These are phyloP conservation scores for Antonospora locustae DNA, from an alignment of 371 early-diverging fungal genomes.

Conservation along the genomic window DNA sequence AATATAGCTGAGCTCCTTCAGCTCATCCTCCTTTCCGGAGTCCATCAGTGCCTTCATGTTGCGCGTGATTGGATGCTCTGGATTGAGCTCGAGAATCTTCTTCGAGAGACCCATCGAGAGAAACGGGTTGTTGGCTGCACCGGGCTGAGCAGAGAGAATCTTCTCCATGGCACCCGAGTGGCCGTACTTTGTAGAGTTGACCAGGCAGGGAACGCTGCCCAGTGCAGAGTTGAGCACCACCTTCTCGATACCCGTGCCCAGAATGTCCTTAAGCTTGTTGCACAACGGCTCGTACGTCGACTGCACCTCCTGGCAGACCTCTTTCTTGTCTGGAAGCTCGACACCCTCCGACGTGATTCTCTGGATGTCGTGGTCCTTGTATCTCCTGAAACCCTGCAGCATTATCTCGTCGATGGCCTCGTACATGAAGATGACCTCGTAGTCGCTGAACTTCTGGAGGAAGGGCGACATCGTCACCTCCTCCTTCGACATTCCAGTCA, in stretches of 20 bases:
- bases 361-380: conserved; percentile 64
- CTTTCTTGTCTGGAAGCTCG: conserved; percentile 58
- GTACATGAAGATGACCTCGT: conserved; percentile 70
- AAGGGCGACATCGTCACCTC: conserved; percentile 68
- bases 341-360: conserved; percentile 68
- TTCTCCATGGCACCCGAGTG: conserved; percentile 69
- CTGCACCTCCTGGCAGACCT: conserved; percentile 58
- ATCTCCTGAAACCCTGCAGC: conserved; percentile 65
- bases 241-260: conserved; percentile 63
- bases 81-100: conserved; percentile 50
- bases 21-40: conserved; percentile 5
- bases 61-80: conserved; percentile 24
- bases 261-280: conserved; percentile 60
- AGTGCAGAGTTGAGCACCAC: conserved; percentile 72
- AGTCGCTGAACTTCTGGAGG: conserved; percentile 68
- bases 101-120: conserved; percentile 57
- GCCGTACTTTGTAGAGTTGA: conserved; percentile 62
- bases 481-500: conserved; percentile 62
- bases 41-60: conserved; percentile 17
- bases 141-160: conserved; percentile 88
- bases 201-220: conserved; percentile 76
- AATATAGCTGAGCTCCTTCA: conserved; percentile 3
- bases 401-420: conserved; percentile 82
- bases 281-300: conserved; percentile 60
- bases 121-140: conserved; percentile 58